Base-by-base conservation (phyloP, 495 filamentous ascomycete species). In the Penicillium angulare region DNA sequence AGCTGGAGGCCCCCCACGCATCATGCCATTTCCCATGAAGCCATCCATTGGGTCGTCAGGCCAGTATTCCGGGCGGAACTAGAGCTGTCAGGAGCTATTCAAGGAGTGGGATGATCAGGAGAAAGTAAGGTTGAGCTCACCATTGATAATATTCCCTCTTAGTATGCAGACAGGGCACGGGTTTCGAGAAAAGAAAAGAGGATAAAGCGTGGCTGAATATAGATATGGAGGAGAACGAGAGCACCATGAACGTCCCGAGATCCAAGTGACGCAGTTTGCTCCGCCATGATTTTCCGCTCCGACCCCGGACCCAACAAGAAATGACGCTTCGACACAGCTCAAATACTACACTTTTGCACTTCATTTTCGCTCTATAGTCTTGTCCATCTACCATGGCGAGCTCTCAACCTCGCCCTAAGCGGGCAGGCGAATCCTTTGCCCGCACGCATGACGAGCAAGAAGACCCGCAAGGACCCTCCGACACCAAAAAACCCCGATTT, bases 401-500 rank as follows among this genome's bases (percentile, higher is more conserved):
- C 36, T 74, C 79, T 54, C 76, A 77, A 38, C 84, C 82, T 26
- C 88, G 89, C 16, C 89, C 92, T 2, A 96, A 92, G 70, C 83
- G 88, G 51, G 85, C 82, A 4, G 87, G 83, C 46, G 91, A 95
- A 66, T 82, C 84, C 57, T 93, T 88, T 59, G 76, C 86, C 36
- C 83, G 89, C 52, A 77, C 79, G 16, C 85, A 90, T 60, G 83
- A 89, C 52, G 71, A 72, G 20, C 47, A 56, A 47, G 78, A 84
- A 47, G 75, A 77, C 31, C 68, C 72, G 12, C 77, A 79, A 48
- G 68, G 70, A 22, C 67, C 75, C 26, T 74, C 74, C 22, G 57
- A 76, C 1, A 69, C 79, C 43, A 97, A 97, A 62, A 95, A 92
- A 66, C 87, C 90, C 22, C 89, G 89, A 64, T 99, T 99, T 74